Evolutionary conservation across 2,329 filamentous ascomycete genomes (phyloP).

Genomic region (Diatrype stigma): DNA sequence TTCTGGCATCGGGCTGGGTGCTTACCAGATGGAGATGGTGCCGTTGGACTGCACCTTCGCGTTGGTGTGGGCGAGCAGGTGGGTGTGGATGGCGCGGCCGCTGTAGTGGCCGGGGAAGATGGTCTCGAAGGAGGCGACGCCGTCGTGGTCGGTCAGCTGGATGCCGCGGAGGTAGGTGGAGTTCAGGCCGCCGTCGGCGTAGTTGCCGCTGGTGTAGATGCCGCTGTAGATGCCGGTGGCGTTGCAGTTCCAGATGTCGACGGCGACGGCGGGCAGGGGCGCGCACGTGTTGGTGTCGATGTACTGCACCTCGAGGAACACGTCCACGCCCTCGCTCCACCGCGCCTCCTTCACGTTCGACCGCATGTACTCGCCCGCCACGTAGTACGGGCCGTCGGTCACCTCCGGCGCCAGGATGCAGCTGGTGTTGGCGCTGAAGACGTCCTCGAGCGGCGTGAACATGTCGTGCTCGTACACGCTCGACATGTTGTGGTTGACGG

Average conservation of each 20-base stretch:
- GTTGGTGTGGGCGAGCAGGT: slow-evolving; percentile 30
- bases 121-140: slow-evolving; percentile 44
- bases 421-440: slow-evolving; percentile 32
- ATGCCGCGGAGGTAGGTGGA: slow-evolving; percentile 46
- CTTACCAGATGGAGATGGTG: slow-evolving; percentile 23
- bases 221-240: slow-evolving; percentile 37
- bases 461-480: slow-evolving; percentile 23
- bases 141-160: slow-evolving; percentile 41
- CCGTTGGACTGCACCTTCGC: slow-evolving; percentile 25
- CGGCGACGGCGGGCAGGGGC: slow-evolving; percentile 34
- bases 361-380: slow-evolving; percentile 42
- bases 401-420: slow-evolving; percentile 32
- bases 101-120: slow-evolving; percentile 40
- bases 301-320: slow-evolving; percentile 42
- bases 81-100: slow-evolving; percentile 37
- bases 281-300: slow-evolving; percentile 44
- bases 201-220: slow-evolving; percentile 22
- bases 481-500: slow-evolving; percentile 31
- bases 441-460: slow-evolving; percentile 28
- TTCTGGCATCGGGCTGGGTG: too few relatives aligned
- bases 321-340: slow-evolving; percentile 34
- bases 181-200: slow-evolving; percentile 29
- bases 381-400: slow-evolving; percentile 38
- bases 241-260: slow-evolving; percentile 43
- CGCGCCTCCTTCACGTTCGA: slow-evolving; percentile 39